phyloP scores from a whole-genome alignment of 805 yeast genomes.

The Limtongozyma cylindracea region DNA sequence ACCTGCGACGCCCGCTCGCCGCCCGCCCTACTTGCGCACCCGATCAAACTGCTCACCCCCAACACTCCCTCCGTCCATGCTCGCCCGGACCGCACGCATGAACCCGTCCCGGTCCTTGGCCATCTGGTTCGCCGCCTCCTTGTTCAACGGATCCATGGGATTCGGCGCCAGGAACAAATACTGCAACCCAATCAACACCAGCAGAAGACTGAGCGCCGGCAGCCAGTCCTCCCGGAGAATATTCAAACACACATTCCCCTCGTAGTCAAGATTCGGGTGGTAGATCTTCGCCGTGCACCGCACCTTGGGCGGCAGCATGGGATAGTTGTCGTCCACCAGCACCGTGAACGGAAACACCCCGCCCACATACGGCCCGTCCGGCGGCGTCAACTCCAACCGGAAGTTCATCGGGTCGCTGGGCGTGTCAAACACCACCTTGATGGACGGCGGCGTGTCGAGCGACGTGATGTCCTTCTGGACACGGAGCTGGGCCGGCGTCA shows the following conservation, averaged over 20 bases:
- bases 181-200: conserved; percentile 64
- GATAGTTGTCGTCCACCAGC: conserved; percentile 44
- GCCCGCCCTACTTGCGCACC: too few relatives aligned
- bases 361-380: conserved; percentile 43
- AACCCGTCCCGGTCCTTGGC: conserved; percentile 17
- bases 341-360: conserved; percentile 55
- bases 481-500: conserved; percentile 40
- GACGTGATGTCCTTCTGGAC: conserved; percentile 58
- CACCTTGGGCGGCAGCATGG: conserved; percentile 83
- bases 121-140: conserved; percentile 49
- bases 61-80: conserved; percentile 57
- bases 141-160: conserved; percentile 78
- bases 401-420: conserved; percentile 36
- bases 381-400: conserved; percentile 30
- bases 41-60: conserved; percentile 34
- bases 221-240: conserved; percentile 92
- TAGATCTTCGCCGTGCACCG: conserved; percentile 46
- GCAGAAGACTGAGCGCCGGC: conserved; percentile 65
- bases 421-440: conserved; percentile 21
- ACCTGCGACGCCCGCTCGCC: too few relatives aligned
- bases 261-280: conserved; percentile 82
- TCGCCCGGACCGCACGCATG: conserved; percentile 21
- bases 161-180: conserved; percentile 79
- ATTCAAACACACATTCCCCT: conserved; percentile 81
- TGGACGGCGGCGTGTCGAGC: conserved; percentile 33